A percentile compares a stretch with the other conserved stretches of the same genome.
These are phyloP conservation scores for Ustilago trichophora DNA, from an alignment of 1,284 basidiomycete species.

Conservation along the genomic window DNA sequence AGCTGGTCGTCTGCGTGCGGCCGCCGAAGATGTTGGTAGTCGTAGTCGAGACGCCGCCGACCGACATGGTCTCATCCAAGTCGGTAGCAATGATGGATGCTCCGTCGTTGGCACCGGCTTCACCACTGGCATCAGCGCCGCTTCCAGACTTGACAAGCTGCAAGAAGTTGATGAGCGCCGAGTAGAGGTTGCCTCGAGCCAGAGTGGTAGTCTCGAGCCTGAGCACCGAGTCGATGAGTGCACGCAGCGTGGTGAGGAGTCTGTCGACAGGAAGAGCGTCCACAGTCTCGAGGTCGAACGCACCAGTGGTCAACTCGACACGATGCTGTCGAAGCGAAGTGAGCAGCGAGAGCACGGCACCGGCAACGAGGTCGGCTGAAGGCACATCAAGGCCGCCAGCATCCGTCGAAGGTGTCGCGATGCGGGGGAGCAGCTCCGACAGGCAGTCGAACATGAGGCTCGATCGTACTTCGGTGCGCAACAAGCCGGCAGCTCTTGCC, in stretches of 20 bases:
- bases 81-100: slow-evolving; percentile 47
- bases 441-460: slow-evolving; percentile 59
- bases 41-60: slow-evolving; percentile 42
- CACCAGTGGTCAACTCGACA: slow-evolving; percentile 35
- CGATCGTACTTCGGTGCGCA: slow-evolving; percentile 55
- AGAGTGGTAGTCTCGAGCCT: slow-evolving; percentile 82
- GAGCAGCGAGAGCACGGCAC: slow-evolving; percentile 80
- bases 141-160: slow-evolving; percentile 71
- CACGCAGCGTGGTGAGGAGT: slow-evolving; percentile 78
- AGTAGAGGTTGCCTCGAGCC: slow-evolving; percentile 97
- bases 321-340: slow-evolving; percentile 74
- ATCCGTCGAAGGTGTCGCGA: slow-evolving; percentile 46
- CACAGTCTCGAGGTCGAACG: slow-evolving; percentile 55
- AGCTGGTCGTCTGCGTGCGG: slow-evolving; percentile 55
- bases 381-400: slow-evolving; percentile 70
- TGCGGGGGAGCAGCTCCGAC: slow-evolving; percentile 56
- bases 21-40: slow-evolving; percentile 32
- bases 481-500: slow-evolving; percentile 44
- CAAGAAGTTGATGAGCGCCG: slow-evolving; percentile 85
- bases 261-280: slow-evolving; percentile 71
- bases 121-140: slow-evolving; percentile 22
- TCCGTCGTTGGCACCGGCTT: slow-evolving; percentile 46
- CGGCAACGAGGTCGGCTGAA: slow-evolving; percentile 81
- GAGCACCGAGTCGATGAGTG: slow-evolving; percentile 79
- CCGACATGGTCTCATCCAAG: slow-evolving; percentile 44